Conservation (phyloP, 192 early-diverging fungal genomes). For the Phlyctochytrium planicorne region DNA sequence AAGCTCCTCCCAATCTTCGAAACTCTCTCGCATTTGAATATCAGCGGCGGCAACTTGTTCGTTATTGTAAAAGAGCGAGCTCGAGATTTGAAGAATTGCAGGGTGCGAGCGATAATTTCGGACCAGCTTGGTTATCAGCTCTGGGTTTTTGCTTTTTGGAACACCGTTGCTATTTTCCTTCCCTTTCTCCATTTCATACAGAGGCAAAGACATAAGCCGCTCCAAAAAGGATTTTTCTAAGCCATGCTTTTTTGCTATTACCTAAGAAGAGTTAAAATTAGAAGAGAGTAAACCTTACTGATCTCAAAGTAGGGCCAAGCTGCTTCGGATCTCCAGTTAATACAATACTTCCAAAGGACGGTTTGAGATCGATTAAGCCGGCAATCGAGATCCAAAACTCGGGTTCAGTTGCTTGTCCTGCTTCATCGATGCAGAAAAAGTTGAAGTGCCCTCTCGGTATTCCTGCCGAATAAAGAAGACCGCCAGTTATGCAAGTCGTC, state of each 20-base stretch:
- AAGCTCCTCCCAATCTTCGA: conserved; percentile 7
- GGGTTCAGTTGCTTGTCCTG: conserved; percentile 25
- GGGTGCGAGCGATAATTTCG: conserved; percentile 32
- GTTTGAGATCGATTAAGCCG: conserved; percentile 4
- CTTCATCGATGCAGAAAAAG: conserved; percentile 23
- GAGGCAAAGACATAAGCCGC: not conserved
- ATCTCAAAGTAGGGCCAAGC: conserved; percentile 22
- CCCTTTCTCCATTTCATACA: not conserved
- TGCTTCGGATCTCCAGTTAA: conserved; percentile 19
- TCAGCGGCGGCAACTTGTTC: not conserved
- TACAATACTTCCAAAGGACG: not conserved
- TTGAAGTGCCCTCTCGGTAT: not conserved
- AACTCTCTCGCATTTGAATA: not conserved
- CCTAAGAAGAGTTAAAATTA: not conserved
- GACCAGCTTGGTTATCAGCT: conserved; percentile 12
- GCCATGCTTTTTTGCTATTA: not conserved
- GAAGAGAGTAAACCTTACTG: not conserved
- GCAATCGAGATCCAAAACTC: conserved; percentile 24
- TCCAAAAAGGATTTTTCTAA: conserved; percentile 1
- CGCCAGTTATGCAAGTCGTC: not conserved
- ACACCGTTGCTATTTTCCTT: too few species aligned
- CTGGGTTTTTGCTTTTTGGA: conserved; percentile 13
- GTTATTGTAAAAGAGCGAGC: conserved; percentile 21
- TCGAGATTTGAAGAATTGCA: conserved; percentile 24
- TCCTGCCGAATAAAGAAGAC: not conserved